These are phyloP conservation scores for Ceratopteris richardii DNA, from an alignment of 75 land plant genomes.

Conservation along the genomic window DNA sequence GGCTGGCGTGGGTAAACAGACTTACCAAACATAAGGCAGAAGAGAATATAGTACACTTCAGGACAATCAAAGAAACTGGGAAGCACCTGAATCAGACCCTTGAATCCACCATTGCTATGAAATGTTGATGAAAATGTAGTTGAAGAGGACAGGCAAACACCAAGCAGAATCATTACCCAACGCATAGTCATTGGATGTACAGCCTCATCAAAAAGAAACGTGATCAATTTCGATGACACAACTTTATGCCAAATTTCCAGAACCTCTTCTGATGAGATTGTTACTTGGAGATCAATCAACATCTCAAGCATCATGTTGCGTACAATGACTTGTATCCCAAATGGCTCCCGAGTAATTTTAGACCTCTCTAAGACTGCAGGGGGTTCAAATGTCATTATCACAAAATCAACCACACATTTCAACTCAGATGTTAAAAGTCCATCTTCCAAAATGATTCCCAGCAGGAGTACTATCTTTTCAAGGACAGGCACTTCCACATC, in stretches of 20 bases:
- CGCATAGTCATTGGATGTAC: conserved; percentile 95
- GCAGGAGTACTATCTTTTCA: conserved; percentile 76
- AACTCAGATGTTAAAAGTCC: conserved; percentile 80
- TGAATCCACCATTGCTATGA: conserved; percentile 75
- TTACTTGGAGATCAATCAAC: conserved; percentile 96
- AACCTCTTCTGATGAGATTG: conserved; percentile 65
- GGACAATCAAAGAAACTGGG: conserved; percentile 95
- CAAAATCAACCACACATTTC: conserved; percentile 86
- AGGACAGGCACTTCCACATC: conserved; percentile 91
- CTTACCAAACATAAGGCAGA: conserved; percentile 81
- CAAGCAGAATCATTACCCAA: conserved; percentile 97
- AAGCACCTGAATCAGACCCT: conserved; percentile 62
- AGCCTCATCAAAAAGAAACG: conserved; percentile 90
- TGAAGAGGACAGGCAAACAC: conserved; percentile 85
- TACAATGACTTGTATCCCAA: conserved; percentile 92
- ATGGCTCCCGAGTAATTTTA: conserved; percentile 50
- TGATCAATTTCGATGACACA: conserved; percentile 88
- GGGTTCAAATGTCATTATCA: conserved; percentile 99
- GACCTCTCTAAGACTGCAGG: conserved; percentile 36
- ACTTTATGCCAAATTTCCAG: conserved; percentile 94
- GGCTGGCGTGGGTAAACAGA: conserved; percentile 93
- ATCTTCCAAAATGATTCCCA: conserved; percentile 90
- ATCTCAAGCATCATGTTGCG: conserved; percentile 93
- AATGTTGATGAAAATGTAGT: conserved; percentile 73
- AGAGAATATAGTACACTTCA: conserved; percentile 82